Evolutionary conservation across 108 stramenopile genomes (phyloP), one percentile per base, ranked within the genome.

Genomic region (Discostella stelligeroides): DNA sequence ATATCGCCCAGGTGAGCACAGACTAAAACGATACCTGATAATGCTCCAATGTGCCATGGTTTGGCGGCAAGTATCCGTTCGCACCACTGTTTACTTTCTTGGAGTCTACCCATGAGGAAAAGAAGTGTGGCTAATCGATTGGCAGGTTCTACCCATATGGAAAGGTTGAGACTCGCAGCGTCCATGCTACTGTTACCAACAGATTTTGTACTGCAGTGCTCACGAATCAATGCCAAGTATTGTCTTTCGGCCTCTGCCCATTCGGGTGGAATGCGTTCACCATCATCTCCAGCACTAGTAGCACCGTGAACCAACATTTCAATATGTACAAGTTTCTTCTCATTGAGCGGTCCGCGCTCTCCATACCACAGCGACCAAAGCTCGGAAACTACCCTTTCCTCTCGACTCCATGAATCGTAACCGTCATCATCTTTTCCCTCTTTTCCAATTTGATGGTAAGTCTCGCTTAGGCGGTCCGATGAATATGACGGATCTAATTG

Each of bases 41-140:
- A 72, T 10, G 93, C 93, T 23, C 91, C 93, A 50, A 95, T 76
- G 49, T 95, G 93, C 87, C 89, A 90, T 0, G 91, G 90, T 42
- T 92, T 95, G 23, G 84, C 57, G 18, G 63, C 47, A 28, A 95
- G 53, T 21, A 95, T 86, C 25, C 81, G 43, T 59, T 88, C 70
- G 47, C 85, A 85, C 55, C 88, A 68, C 30, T 64, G 42, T 58
- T 82, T 79, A 46, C 85, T 80, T 59, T 86, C 84, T 4, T 85
- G 54, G 18, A 77, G 38, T 24, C 85, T 74, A 27, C 86, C 86
- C 81, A 79, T 82, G 28, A 89, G 56, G 50, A 75, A 86, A 41
- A 84, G 73, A 3, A 95, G 63, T 4, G 85, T 90, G 10, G 93
- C 93, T 20, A 95, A 75, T 28, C 85, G 84, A 79, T 92, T 88